Evolutionary conservation across 352 stramenopile genomes (phyloP).

Genomic region (Globisporangium cystogenes): DNA sequence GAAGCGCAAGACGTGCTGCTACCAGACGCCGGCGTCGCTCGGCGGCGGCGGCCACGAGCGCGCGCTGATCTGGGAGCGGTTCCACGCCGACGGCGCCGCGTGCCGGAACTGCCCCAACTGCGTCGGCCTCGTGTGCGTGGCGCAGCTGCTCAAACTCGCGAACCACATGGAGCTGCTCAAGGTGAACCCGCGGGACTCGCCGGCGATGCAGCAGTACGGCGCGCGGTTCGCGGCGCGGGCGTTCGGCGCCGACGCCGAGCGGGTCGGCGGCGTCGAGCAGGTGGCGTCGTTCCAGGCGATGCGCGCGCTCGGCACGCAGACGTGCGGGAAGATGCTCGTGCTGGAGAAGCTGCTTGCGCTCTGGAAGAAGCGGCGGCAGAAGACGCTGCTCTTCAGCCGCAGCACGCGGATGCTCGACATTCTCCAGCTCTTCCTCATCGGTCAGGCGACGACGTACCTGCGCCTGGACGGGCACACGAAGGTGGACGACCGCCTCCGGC

Average conservation of each 20-base stretch:
- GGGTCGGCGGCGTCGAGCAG: constrained; percentile 51
- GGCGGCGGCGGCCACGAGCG: constrained; percentile 4
- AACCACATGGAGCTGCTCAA: constrained; percentile 82
- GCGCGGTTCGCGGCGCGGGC: constrained; percentile 47
- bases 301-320: constrained; percentile 50
- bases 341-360: constrained; percentile 60
- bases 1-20: constrained; percentile 62
- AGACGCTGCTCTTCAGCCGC: constrained; percentile 71
- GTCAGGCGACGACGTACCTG: constrained; percentile 51
- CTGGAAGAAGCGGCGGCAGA: constrained; percentile 60
- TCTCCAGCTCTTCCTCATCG: constrained; percentile 70
- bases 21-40: constrained; percentile 29
- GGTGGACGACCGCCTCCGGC: constrained; percentile 63
- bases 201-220: constrained; percentile 48
- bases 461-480: constrained; percentile 70
- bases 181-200: constrained; percentile 50
- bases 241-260: constrained; percentile 49
- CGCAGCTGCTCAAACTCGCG: constrained; percentile 69
- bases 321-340: constrained; percentile 82
- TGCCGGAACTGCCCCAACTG: constrained; percentile 69
- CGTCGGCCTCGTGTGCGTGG: constrained; percentile 64
- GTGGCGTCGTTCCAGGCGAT: constrained; percentile 53
- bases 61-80: constrained; percentile 56
- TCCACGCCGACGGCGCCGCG: constrained; percentile 36
- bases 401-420: constrained; percentile 82